Conservation (phyloP, 2,329 filamentous ascomycete species). For the Colletotrichum eleusines region DNA sequence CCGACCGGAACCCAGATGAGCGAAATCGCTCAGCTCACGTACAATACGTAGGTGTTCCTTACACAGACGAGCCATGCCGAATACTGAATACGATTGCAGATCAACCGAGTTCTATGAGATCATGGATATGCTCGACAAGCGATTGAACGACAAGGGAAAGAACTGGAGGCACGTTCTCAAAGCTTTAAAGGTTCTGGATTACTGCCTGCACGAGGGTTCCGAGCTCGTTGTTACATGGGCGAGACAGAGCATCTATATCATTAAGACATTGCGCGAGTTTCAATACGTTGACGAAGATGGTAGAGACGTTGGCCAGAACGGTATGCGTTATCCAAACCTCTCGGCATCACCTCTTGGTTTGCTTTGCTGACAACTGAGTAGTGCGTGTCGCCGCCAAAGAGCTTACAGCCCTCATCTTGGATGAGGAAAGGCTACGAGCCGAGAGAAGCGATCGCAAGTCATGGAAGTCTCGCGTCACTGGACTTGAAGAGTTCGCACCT, state of each 20-base stretch:
- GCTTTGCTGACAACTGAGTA: conserved; percentile 57
- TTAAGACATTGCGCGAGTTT: conserved; percentile 98
- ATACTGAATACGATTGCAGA: conserved; percentile 58
- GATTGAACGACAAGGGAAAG: conserved; percentile 98
- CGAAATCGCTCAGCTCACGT: conserved; percentile 97
- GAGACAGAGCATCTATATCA: conserved; percentile 97
- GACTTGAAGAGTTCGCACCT: conserved; percentile 83
- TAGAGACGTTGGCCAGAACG: conserved; percentile 94
- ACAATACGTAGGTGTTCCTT: conserved; percentile 83
- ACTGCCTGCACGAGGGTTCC: conserved; percentile 96
- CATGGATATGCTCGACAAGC: conserved; percentile 99
- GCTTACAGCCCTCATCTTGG: conserved; percentile 88
- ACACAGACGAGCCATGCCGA: not conserved
- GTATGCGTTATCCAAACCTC: conserved; percentile 62
- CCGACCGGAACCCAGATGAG: conserved; percentile 98
- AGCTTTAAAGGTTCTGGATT: conserved; percentile 96
- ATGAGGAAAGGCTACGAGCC: conserved; percentile 90
- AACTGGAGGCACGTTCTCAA: conserved; percentile 99
- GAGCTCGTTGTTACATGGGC: conserved; percentile 98
- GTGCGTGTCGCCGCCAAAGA: conserved; percentile 97
- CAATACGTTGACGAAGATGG: conserved; percentile 97
- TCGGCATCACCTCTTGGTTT: not conserved
- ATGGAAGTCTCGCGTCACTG: conserved; percentile 97
- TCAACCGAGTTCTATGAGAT: conserved; percentile 99
- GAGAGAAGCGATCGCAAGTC: conserved; percentile 92